Evolutionary conservation across 2,329 filamentous ascomycete genomes (phyloP).

Genomic region (Fusarium pilosicola): DNA sequence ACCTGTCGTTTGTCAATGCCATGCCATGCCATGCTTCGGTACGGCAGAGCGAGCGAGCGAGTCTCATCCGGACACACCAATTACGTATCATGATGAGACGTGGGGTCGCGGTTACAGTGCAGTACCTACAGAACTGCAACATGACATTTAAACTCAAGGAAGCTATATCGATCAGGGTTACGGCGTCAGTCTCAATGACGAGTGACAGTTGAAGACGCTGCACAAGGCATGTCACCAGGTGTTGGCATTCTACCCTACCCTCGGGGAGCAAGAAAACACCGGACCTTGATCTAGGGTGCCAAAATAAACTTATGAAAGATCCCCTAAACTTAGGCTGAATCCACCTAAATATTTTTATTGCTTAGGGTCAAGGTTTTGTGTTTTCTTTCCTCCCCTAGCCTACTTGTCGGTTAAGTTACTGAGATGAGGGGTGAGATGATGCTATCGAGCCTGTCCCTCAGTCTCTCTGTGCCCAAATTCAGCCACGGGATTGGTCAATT

Average conservation of each 20-base stretch:
- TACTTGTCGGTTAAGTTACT: slow-evolving; percentile 8
- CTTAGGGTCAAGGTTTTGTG: too few species aligned
- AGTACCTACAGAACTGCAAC: not conserved
- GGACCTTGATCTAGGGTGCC: too few species aligned
- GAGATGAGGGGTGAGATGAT: slow-evolving; percentile 17
- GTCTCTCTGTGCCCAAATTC: slow-evolving; percentile 4
- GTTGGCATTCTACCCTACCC: slow-evolving; percentile 13
- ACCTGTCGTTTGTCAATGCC: slow-evolving; percentile 9
- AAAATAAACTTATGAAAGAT: too few species aligned
- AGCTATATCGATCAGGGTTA: slow-evolving; percentile 17
- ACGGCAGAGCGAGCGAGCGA: not conserved
- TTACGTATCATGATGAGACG: slow-evolving; percentile 23
- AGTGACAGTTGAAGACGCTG: slow-evolving; percentile 22
- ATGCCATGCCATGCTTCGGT: not conserved
- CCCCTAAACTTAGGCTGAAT: too few species aligned
- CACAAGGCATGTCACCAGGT: slow-evolving; percentile 26
- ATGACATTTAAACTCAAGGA: slow-evolving; percentile 12
- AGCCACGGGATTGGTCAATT: slow-evolving; percentile 26
- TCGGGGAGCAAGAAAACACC: too few species aligned
- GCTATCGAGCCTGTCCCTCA: slow-evolving; percentile 21
- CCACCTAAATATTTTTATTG: too few species aligned
- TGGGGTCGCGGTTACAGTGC: not conserved
- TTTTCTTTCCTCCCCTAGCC: too few species aligned
- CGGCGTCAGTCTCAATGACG: slow-evolving; percentile 10
- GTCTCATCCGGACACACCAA: not conserved